Conservation (phyloP, 148 eudicot genomes). For the Pouteria glomerata region DNA sequence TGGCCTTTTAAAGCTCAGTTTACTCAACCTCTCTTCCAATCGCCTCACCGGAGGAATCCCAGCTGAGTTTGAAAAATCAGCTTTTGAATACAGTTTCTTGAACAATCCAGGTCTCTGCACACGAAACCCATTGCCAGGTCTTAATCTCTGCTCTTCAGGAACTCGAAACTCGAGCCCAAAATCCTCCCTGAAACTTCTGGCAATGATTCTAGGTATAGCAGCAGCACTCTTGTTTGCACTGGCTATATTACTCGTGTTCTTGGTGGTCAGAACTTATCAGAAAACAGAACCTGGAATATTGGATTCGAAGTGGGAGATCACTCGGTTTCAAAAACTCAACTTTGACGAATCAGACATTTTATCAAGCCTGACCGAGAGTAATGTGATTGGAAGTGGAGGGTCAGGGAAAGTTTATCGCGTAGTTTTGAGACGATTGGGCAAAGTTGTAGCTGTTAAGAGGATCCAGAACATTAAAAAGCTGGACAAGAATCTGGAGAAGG, state of each 20-base stretch:
- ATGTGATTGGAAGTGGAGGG: background rate
- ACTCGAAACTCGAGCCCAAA: background rate
- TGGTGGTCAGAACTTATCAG: background rate
- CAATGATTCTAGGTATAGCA: background rate
- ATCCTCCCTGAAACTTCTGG: background rate
- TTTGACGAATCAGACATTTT: background rate
- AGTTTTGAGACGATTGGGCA: background rate
- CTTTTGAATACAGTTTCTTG: background rate
- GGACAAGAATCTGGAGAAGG: background rate
- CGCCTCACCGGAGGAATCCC: background rate
- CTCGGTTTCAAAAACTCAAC: background rate
- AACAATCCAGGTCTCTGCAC: conserved; percentile 4
- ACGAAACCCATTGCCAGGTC: background rate
- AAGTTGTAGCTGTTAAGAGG: background rate
- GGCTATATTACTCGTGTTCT: background rate
- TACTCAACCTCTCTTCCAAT: background rate
- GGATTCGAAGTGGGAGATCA: background rate
- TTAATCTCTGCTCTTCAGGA: background rate
- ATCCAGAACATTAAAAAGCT: background rate
- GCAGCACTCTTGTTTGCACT: background rate
- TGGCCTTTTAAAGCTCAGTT: background rate
- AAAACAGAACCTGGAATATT: background rate
- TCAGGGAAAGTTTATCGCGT: background rate
- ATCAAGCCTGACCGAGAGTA: background rate
- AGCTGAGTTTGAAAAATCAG: background rate